These are phyloP conservation scores for Naganishia friedmannii DNA, from an alignment of 768 basidiomycete species.

Conservation along the genomic window DNA sequence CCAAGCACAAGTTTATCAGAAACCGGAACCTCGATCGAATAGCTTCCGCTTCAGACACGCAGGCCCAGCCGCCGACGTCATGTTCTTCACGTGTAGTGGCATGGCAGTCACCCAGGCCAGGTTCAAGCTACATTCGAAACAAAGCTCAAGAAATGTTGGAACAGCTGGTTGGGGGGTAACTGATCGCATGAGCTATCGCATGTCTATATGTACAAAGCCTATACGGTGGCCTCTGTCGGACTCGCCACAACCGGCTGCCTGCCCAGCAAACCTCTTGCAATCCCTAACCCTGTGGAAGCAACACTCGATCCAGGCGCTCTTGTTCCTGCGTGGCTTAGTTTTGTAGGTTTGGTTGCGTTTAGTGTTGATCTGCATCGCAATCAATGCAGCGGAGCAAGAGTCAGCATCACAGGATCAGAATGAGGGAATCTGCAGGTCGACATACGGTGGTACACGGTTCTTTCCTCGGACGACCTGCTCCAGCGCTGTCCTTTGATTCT, in stretches of 20 bases:
- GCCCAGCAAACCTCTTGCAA: constrained; percentile 21
- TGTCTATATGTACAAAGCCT: background rate
- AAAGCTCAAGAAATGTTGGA: too few relatives aligned
- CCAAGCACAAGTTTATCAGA: background rate
- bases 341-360: constrained; percentile 20
- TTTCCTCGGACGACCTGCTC: background rate
- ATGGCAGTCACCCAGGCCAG: background rate
- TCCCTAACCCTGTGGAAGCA: constrained; percentile 12
- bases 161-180: too few relatives aligned
- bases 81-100: background rate
- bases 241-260: background rate
- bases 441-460: background rate
- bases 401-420: background rate
- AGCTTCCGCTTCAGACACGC: constrained; percentile 1
- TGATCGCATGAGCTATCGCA: too few relatives aligned
- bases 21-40: background rate
- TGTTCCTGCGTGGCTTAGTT: constrained; percentile 10
- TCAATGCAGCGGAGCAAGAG: background rate
- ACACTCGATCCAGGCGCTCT: constrained; percentile 24
- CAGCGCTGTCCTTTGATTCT: background rate
- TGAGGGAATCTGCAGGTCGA: background rate
- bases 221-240: constrained; percentile 1
- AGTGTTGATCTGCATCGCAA: background rate
- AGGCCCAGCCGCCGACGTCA: background rate
- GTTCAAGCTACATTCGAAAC: too few relatives aligned